Conservation (phyloP, 177 flowering plant species). For the Telopea speciosissima region DNA sequence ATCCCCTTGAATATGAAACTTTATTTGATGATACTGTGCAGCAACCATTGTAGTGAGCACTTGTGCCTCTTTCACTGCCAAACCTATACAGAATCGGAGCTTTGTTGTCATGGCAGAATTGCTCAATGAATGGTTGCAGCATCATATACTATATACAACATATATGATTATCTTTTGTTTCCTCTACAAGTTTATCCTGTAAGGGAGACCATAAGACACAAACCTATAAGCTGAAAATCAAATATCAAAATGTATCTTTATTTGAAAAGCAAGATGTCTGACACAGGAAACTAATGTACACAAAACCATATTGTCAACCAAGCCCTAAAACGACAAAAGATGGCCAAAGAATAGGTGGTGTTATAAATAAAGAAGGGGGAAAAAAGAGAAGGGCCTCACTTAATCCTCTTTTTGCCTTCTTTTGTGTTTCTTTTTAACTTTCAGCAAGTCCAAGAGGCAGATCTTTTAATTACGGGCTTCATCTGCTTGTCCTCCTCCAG, state of each 20-base stretch:
- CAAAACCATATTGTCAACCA: neutral
- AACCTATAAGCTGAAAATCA: neutral
- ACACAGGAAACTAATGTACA: neutral
- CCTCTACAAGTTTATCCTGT: no score
- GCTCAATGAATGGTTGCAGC: no score
- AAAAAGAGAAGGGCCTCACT: neutral
- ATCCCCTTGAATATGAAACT: no score
- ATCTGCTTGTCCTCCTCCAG: conserved; percentile 32
- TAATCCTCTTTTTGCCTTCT: neutral
- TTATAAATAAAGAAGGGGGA: neutral
- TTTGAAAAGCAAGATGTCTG: conserved; percentile 4
- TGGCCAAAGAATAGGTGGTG: neutral
- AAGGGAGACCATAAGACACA: no score
- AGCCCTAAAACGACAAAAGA: neutral
- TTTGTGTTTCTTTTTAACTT: no score
- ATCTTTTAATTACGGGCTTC: conserved; percentile 30
- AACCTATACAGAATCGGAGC: no score
- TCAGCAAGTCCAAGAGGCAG: conserved; percentile 28
- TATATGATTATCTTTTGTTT: no score
- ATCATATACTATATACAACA: no score
- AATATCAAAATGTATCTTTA: neutral
- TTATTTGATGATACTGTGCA: no score
- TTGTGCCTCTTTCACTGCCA: no score
- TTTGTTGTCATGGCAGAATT: no score
- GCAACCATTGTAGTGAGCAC: no score